Evolutionary conservation across 1,139 yeast species (phyloP).

Genomic region (Hemisphaericaspora subhashii): DNA sequence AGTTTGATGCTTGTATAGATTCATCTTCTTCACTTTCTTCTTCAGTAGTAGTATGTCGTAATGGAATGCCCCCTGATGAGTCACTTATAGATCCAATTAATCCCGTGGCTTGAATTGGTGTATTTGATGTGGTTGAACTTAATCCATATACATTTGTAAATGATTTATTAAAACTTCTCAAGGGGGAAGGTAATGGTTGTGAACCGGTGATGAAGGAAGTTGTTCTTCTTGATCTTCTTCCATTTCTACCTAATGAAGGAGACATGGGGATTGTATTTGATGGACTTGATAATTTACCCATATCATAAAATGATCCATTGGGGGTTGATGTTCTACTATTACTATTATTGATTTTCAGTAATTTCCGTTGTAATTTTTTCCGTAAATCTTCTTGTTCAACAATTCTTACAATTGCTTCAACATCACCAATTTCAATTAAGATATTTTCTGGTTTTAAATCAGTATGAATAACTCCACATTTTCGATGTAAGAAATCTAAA

Average conservation of each 20-base stretch:
- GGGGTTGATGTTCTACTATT: constrained; percentile 22
- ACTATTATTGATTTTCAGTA: constrained; percentile 28
- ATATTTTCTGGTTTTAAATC: constrained; percentile 90
- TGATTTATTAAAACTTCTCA: constrained; percentile 47
- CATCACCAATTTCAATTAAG: constrained; percentile 77
- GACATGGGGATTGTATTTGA: constrained; percentile 17
- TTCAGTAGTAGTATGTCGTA: constrained; percentile 5
- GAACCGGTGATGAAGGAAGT: constrained; percentile 77
- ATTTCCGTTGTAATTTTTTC: constrained; percentile 39
- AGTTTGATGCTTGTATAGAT: constrained; percentile 32
- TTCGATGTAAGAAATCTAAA: constrained; percentile 76
- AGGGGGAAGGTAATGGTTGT: constrained; percentile 81
- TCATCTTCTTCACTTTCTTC: constrained; percentile 9
- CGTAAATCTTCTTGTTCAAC: constrained; percentile 56
- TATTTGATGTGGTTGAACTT: constrained; percentile 42
- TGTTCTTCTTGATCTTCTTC: constrained; percentile 65
- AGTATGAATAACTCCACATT: constrained; percentile 89
- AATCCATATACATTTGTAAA: constrained; percentile 41
- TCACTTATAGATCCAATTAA: constrained; percentile 14
- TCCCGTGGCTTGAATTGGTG: constrained; percentile 34
- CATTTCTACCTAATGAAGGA: constrained; percentile 46
- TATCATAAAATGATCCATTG: constrained; percentile 15
- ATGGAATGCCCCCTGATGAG: background rate
- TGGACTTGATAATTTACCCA: constrained; percentile 4
- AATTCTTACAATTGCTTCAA: constrained; percentile 61